A percentile compares a stretch with the other conserved stretches of the same genome.
phyloP scores from a whole-genome alignment of 768 basidiomycete genomes.

The Suillus subaureus region DNA sequence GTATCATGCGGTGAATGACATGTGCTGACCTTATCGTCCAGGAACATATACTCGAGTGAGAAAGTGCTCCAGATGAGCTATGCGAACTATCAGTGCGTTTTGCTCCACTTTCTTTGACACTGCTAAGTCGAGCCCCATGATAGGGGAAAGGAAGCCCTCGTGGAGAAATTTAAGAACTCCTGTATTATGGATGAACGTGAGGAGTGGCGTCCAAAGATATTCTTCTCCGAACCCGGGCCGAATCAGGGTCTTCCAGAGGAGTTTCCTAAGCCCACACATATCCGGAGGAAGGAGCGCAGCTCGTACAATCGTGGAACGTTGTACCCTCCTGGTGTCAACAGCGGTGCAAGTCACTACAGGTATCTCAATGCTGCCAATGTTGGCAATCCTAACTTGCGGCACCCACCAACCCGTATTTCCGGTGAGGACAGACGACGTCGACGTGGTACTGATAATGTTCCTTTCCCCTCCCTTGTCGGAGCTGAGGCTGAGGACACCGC shows the following conservation, averaged over 20 bases:
- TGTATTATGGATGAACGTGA: slow-evolving; percentile 87
- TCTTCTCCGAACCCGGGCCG: slow-evolving; percentile 70
- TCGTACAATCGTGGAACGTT: slow-evolving; percentile 75
- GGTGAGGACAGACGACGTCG: slow-evolving; percentile 9
- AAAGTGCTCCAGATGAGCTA: slow-evolving; percentile 92
- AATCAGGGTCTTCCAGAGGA: slow-evolving; percentile 76
- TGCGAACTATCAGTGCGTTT: slow-evolving; percentile 86
- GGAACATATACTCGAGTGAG: slow-evolving; percentile 92
- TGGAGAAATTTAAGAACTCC: slow-evolving; percentile 92
- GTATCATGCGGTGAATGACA: slow-evolving; percentile 5
- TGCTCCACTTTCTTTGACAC: slow-evolving; percentile 9
- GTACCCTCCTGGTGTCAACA: slow-evolving; percentile 52
- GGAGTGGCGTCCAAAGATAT: slow-evolving; percentile 84
- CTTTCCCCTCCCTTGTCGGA: slow-evolving; percentile 3
- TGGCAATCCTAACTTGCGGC: slow-evolving; percentile 18
- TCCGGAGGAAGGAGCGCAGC: slow-evolving; percentile 81
- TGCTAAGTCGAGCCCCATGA: slow-evolving; percentile 9
- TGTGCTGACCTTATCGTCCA: slow-evolving; percentile 30
- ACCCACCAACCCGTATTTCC: slow-evolving; percentile 18
- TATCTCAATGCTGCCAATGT: slow-evolving; percentile 26
- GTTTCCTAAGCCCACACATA: slow-evolving; percentile 82
- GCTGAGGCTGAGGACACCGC: slow-evolving; percentile 1
- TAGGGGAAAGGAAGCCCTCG: slow-evolving; percentile 87
- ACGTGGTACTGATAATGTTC: slow-evolving; percentile 2
- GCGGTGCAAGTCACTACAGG: slow-evolving; percentile 28